Evolutionary conservation across 805 yeast genomes (phyloP), one percentile per base, ranked within the genome.

Genomic region (Wickerhamomyces alni): DNA sequence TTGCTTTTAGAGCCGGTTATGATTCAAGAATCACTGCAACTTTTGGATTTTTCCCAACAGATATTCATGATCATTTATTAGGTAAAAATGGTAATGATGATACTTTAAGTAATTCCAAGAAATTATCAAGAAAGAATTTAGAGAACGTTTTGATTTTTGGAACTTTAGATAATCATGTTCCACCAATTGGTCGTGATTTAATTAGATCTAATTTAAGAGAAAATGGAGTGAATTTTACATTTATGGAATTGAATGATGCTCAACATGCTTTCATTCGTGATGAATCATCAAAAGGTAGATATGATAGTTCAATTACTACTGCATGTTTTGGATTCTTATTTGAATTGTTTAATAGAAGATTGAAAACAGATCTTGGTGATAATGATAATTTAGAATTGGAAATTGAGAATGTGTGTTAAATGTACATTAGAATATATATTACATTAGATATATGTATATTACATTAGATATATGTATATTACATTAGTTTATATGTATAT

Each of bases 201-300:
- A 84, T 85, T 48, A 69, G 94, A 56, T 57, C 67, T 42, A 69
- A 71, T 12, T 58, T 84, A 52, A 67, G 87, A 50, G 72, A 75
- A 33, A 68, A 74, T 24, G 71, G 70, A 17, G 83, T 80, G 37
- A 76, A 70, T 42, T 74, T 82, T 59, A 80, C 87, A 1, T 82
- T 84, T 56, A 71, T 80, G 63, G 94, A 84, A 59, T 66, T 83
- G 38, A 74, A 80, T 50, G 88, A 75, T 47, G 93, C 94, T 12
- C 88, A 84, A 58, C 94, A 85, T 50, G 93, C 94, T 0, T 84
- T 83, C 51, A 81, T 84, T 39, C 69, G 93, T 46, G 94, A 84
- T 56, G 93, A 83, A 54, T 62, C 68, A 44, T 79, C 87, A 47
- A 84, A 82, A 62, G 94, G 86, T n/a, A 67, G 93, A 52, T 84